These are phyloP conservation scores for Pseudogymnoascus sp. DNA, from an alignment of 2,329 filamentous ascomycete genomes.

Conservation along the genomic window DNA sequence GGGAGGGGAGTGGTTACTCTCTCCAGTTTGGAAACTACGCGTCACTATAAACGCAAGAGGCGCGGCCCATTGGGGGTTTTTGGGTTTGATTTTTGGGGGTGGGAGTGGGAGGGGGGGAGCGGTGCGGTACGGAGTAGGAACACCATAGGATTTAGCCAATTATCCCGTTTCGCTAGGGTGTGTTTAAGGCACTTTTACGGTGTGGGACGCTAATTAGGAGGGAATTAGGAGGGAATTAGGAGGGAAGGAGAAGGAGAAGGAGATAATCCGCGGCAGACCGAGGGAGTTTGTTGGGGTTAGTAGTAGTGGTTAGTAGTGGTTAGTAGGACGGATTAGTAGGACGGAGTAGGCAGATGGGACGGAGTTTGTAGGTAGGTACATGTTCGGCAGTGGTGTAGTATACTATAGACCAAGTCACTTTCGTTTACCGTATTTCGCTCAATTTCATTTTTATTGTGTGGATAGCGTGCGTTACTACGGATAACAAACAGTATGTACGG, in stretches of 20 bases:
- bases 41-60: constrained; percentile 6
- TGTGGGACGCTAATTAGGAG: not conserved
- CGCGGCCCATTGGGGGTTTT: not conserved
- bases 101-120: not conserved
- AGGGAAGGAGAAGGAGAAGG: not conserved
- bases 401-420: not conserved
- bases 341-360: not conserved
- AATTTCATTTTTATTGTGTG: not conserved
- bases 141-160: not conserved
- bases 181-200: not conserved
- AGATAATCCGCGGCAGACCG: not conserved
- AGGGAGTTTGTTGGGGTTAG: not conserved
- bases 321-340: no score
- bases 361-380: not conserved
- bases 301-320: no score
- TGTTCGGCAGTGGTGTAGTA: not conserved
- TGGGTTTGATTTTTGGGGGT: not conserved
- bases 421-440: not conserved
- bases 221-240: no score
- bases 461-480: not conserved
- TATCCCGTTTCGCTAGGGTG: not conserved
- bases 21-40: not conserved
- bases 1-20: not conserved
- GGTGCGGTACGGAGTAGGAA: not conserved
- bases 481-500: not conserved